Conservation (phyloP, 2,329 filamentous ascomycete genomes). For the Hypoxylon rubiginosum region DNA sequence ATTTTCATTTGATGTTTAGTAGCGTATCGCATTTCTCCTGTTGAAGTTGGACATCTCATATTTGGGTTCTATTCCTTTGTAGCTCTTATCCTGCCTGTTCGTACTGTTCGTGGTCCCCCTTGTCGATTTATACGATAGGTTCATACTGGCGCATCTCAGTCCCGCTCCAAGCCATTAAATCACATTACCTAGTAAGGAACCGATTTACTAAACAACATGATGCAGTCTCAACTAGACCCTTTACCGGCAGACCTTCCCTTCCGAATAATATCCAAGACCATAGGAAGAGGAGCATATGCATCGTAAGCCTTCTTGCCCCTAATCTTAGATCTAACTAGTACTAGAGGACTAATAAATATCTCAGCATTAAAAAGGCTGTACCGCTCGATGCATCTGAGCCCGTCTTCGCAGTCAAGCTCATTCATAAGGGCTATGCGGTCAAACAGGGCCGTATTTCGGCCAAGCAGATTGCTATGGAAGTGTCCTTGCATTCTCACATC, state of each 20-base stretch:
- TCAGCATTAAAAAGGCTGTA: conserved; percentile 91
- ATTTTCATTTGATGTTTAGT: conserved; percentile 4
- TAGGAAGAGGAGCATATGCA: conserved; percentile 96
- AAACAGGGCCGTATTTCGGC: conserved; percentile 88
- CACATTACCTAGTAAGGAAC: conserved; percentile 15
- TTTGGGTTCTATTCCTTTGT: conserved; percentile 3
- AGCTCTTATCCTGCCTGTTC: background rate
- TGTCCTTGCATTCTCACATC: conserved; percentile 88
- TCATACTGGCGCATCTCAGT: conserved; percentile 23
- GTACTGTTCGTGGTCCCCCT: no score
- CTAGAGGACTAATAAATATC: conserved; percentile 30
- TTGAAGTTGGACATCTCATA: conserved; percentile 1
- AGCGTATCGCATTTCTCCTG: background rate
- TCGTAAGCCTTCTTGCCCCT: conserved; percentile 71
- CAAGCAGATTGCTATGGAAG: conserved; percentile 93
- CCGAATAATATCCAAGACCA: conserved; percentile 94
- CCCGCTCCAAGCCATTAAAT: background rate
- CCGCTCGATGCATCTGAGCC: conserved; percentile 77
- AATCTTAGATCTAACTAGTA: conserved; percentile 23
- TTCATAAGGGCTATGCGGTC: conserved; percentile 95
- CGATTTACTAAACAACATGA: conserved; percentile 58
- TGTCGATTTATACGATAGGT: conserved; percentile 11
- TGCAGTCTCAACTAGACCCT: conserved; percentile 89
- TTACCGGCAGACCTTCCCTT: conserved; percentile 90
- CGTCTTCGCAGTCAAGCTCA: conserved; percentile 97